Conservation (phyloP, 305 asterid species). For the Fraxinus nigra region DNA sequence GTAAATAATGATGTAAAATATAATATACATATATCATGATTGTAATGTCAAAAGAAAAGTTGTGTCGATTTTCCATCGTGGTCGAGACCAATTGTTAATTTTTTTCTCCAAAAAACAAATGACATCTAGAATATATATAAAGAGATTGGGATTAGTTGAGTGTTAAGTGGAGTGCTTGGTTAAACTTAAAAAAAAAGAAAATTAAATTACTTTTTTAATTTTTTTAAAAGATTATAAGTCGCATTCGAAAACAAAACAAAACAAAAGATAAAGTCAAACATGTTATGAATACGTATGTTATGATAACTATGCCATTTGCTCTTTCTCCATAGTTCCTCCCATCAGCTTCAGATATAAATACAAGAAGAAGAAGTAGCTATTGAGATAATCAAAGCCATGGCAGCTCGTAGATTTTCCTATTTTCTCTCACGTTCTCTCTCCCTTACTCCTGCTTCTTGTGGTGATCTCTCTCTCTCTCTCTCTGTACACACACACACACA, state of each 20-base stretch:
- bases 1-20: too few species aligned
- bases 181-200: too few species aligned
- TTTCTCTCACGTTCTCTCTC: slow-evolving; percentile 50
- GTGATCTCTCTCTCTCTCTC: slow-evolving; percentile 7
- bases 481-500: background rate
- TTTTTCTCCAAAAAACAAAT: background rate
- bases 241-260: background rate
- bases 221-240: background rate
- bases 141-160: background rate
- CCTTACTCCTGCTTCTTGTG: background rate
- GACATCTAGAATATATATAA: background rate
- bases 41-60: background rate
- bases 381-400: slow-evolving; percentile 33
- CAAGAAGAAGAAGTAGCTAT: background rate
- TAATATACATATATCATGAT: too few species aligned
- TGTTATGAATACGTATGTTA: background rate
- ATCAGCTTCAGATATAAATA: background rate
- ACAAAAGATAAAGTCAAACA: too few species aligned
- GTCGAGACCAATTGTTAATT: background rate
- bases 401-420: slow-evolving; percentile 54
- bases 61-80: background rate
- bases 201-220: too few species aligned
- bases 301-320: background rate
- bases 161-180: background rate
- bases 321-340: background rate